phyloP scores from a whole-genome alignment of 2,329 filamentous ascomycete genomes.

The Colletotrichum phormii region DNA sequence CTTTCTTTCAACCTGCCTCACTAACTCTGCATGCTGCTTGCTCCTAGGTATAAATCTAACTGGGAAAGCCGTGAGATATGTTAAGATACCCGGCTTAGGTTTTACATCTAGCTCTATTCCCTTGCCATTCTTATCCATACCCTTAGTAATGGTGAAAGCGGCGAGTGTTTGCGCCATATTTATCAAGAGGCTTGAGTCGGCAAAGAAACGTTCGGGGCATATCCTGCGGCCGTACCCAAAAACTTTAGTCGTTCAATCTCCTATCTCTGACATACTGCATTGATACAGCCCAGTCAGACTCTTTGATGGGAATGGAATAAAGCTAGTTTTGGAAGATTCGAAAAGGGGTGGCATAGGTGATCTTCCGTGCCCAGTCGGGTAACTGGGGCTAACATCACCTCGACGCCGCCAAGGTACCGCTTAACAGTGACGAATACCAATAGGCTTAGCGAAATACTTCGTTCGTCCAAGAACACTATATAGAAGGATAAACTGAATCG shows the following conservation, averaged over 20 bases:
- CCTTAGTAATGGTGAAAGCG: slow-evolving; percentile 52
- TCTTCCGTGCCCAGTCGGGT: no score
- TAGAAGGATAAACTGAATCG: no score
- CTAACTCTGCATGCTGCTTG: slow-evolving; percentile 13
- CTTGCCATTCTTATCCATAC: slow-evolving; percentile 46
- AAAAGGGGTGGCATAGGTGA: no score
- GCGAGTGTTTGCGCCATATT: slow-evolving; percentile 51
- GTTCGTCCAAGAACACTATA: no score
- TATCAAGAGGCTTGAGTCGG: slow-evolving; percentile 44
- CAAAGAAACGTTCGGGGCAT: slow-evolving; percentile 49
- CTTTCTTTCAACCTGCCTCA: slow-evolving; percentile 15
- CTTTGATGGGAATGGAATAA: no score
- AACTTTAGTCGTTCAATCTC: slow-evolving; percentile 6
- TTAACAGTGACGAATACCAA: no score
- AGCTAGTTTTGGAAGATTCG: no score
- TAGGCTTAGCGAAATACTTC: no score
- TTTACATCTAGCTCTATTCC: slow-evolving; percentile 11
- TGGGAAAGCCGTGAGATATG: slow-evolving; percentile 22
- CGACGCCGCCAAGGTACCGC: no score
- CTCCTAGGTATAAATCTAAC: slow-evolving; percentile 25
- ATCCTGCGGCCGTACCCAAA: slow-evolving; percentile 52
- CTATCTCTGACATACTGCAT: no score
- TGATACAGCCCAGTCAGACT: no score
- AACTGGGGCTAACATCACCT: no score
- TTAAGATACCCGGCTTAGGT: slow-evolving; percentile 30